Evolutionary conservation across 768 basidiomycete genomes (phyloP).

Genomic region (Gloeostereum incarnatum): DNA sequence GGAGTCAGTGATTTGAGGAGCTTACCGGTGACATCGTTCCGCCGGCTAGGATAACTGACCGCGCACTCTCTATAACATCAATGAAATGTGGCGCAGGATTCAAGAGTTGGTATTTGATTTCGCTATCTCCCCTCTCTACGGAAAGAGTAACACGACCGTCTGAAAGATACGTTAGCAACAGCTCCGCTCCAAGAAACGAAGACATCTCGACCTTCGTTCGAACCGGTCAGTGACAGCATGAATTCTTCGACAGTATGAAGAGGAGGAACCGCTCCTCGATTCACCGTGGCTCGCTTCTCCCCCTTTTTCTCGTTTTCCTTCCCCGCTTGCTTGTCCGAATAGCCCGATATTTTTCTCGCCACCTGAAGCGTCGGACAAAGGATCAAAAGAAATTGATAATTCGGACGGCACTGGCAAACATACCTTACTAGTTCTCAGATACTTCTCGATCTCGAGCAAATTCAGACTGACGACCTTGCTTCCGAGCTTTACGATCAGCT

Average conservation of each 20-base stretch:
- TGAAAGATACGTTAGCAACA: constrained; percentile 19
- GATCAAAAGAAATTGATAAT: not conserved
- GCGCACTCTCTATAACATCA: constrained; percentile 73
- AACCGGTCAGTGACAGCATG: constrained; percentile 63
- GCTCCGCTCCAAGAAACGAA: no score
- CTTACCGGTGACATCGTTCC: constrained; percentile 97
- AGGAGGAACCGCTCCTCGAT: constrained; percentile 52
- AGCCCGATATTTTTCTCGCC: constrained; percentile 78
- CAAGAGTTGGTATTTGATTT: constrained; percentile 84
- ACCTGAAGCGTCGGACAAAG: constrained; percentile 26
- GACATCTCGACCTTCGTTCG: constrained; percentile 50
- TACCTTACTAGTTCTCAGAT: constrained; percentile 80
- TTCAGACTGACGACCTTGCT: constrained; percentile 68
- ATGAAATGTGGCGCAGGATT: constrained; percentile 85
- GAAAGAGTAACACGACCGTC: constrained; percentile 73
- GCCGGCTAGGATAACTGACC: constrained; percentile 86
- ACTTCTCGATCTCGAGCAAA: constrained; percentile 71
- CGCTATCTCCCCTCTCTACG: constrained; percentile 36
- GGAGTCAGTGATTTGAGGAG: not conserved
- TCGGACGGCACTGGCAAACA: constrained; percentile 11
- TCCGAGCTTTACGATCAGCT: constrained; percentile 59
- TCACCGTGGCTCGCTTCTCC: constrained; percentile 6
- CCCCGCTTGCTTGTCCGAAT: constrained; percentile 53
- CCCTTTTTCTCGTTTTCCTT: constrained; percentile 19
- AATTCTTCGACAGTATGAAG: constrained; percentile 77